Conservation (phyloP, 148 eudicot genomes). For the Polygonum aviculare region DNA sequence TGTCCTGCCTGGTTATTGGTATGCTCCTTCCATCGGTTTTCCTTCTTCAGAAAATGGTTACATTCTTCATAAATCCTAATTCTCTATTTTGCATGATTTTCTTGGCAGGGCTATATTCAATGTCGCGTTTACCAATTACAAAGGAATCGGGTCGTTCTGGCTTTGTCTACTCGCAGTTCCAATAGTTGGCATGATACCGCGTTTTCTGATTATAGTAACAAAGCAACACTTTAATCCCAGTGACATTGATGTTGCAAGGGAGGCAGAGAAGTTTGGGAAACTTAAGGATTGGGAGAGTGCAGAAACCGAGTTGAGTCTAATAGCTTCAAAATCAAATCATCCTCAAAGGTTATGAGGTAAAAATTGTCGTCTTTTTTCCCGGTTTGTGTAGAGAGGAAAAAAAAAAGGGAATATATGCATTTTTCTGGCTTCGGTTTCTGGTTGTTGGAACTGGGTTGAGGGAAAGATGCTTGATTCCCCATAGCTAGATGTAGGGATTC, state of each 20-base stretch:
- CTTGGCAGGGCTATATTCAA: slow-evolving; percentile 74
- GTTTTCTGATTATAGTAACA: slow-evolving; percentile 51
- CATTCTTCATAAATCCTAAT: neutral
- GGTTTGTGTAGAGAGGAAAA: slow-evolving; percentile 2
- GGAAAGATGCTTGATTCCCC: neutral
- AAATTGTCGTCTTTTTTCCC: neutral
- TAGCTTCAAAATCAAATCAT: slow-evolving; percentile 20
- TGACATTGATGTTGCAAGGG: slow-evolving; percentile 78
- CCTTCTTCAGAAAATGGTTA: neutral
- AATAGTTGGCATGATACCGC: slow-evolving; percentile 61
- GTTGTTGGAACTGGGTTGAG: neutral
- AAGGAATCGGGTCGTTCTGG: slow-evolving; percentile 45
- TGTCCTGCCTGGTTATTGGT: slow-evolving; percentile 73
- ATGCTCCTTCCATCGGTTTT: slow-evolving; percentile 13
- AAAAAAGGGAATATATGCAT: neutral
- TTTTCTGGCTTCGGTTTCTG: neutral
- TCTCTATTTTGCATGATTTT: neutral
- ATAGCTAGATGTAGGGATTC: neutral
- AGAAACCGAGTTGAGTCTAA: slow-evolving; percentile 61
- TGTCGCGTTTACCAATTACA: slow-evolving; percentile 19
- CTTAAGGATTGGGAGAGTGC: slow-evolving; percentile 22
- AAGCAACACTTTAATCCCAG: slow-evolving; percentile 41
- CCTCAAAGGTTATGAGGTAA: neutral
- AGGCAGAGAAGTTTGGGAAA: slow-evolving; percentile 68
- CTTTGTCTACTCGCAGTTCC: slow-evolving; percentile 55